Conservation (phyloP, 164 flowering plant genomes). For the Sedum album region DNA sequence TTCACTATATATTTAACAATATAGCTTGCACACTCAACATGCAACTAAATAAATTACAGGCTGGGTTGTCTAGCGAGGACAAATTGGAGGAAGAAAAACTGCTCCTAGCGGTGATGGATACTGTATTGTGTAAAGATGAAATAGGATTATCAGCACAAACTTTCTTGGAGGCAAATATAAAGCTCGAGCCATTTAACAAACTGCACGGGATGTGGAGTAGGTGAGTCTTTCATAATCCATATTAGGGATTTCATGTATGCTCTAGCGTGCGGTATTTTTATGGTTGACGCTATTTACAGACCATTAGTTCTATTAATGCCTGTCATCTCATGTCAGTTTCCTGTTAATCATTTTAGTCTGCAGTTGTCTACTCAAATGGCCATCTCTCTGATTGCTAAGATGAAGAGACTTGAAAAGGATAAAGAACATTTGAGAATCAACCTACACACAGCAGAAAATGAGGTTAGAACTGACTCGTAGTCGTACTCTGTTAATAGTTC, state of each 20-base stretch:
- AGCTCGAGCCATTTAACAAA: slow-evolving; percentile 36
- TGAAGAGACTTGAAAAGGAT: slow-evolving; percentile 35
- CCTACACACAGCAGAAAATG: slow-evolving; percentile 67
- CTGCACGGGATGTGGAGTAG: slow-evolving; percentile 53
- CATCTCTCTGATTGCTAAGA: slow-evolving; percentile 23
- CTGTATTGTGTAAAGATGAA: slow-evolving; percentile 35
- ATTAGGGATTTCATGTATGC: neutral
- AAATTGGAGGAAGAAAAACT: slow-evolving; percentile 26
- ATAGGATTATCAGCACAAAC: slow-evolving; percentile 20
- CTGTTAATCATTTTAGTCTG: slow-evolving; percentile 13
- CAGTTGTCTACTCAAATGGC: slow-evolving; percentile 43
- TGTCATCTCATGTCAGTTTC: too few species aligned
- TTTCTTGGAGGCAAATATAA: slow-evolving; percentile 50
- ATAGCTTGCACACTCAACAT: neutral
- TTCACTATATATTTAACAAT: neutral
- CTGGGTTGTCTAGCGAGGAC: slow-evolving; percentile 18
- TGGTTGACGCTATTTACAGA: too few species aligned
- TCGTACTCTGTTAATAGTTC: neutral
- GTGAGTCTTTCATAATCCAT: slow-evolving; percentile 15
- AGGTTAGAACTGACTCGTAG: slow-evolving; percentile 28
- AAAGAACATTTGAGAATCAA: slow-evolving; percentile 56
- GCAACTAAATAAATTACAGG: slow-evolving; percentile 12
- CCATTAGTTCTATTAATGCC: too few species aligned
- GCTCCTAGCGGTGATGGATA: slow-evolving; percentile 40
- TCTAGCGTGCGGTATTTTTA: too few species aligned